phyloP scores from a whole-genome alignment of 352 stramenopile species.

The Phytophthora pini region DNA sequence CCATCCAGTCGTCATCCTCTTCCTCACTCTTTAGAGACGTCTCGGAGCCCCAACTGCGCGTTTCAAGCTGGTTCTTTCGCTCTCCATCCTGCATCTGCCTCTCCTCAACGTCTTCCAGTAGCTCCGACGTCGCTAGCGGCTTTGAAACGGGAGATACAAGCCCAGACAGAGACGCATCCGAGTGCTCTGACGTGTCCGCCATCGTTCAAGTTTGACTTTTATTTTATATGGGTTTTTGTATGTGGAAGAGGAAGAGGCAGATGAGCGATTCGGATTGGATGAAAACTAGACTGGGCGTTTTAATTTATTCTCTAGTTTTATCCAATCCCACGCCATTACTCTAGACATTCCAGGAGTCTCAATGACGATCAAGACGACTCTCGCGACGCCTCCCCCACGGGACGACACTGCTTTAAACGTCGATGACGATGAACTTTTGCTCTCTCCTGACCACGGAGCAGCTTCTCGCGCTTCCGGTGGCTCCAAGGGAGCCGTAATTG shows the following conservation, averaged over 20 bases:
- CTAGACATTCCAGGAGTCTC: background rate
- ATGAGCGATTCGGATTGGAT: constrained; percentile 10
- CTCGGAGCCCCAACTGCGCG: constrained; percentile 21
- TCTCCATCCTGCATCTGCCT: constrained; percentile 1
- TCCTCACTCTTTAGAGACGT: constrained; percentile 35
- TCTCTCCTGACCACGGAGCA: constrained; percentile 14
- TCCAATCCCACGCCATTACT: background rate
- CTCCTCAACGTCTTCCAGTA: background rate
- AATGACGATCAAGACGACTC: constrained; percentile 10
- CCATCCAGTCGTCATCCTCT: constrained; percentile 47
- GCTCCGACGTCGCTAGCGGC: constrained; percentile 1
- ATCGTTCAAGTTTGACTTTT: background rate
- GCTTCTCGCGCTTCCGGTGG: constrained; percentile 4
- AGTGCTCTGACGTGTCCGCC: background rate
- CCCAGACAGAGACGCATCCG: constrained; percentile 10
- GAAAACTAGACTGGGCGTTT: background rate
- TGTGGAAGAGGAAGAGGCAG: constrained; percentile 1
- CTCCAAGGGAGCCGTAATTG: constrained; percentile 23
- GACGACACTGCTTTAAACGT: constrained; percentile 6
- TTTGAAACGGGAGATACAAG: constrained; percentile 18
- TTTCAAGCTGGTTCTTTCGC: constrained; percentile 2
- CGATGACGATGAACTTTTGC: constrained; percentile 23
- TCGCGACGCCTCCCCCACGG: constrained; percentile 7
- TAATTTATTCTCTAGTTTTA: background rate
- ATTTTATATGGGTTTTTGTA: constrained; percentile 15